A percentile compares a stretch with the other conserved stretches of the same genome.
Conservation (phyloP, 2,329 filamentous ascomycete genomes). For the Neofusicoccum ribis region DNA sequence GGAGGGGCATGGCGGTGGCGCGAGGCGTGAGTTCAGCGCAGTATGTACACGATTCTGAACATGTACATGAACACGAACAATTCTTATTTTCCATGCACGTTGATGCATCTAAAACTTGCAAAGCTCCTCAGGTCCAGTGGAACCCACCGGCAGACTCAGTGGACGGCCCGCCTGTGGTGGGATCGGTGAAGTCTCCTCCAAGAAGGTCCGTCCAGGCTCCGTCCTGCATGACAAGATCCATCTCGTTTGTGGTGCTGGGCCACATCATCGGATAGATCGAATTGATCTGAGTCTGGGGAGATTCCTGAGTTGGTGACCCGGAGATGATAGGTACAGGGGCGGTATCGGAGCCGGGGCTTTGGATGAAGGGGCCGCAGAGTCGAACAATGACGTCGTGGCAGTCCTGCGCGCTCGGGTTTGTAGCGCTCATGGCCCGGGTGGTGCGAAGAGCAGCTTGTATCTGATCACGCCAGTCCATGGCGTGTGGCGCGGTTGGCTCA, state of each 20-base stretch:
- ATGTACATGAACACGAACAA: no score
- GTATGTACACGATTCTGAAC: neutral
- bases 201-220: conserved; percentile 24
- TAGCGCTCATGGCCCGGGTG: conserved; percentile 38
- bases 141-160: neutral
- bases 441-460: conserved; percentile 41
- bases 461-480: conserved; percentile 45
- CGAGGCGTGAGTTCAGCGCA: neutral
- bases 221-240: conserved; percentile 25
- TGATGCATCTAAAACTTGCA: neutral
- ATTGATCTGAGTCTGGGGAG: conserved; percentile 25
- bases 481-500: conserved; percentile 38
- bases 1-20: neutral
- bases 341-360: conserved; percentile 4
- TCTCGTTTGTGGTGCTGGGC: conserved; percentile 24
- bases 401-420: conserved; percentile 45
- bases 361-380: conserved; percentile 37
- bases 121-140: neutral
- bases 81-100: neutral
- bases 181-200: neutral
- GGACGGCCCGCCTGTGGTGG: neutral
- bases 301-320: conserved; percentile 23
- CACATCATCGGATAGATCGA: conserved; percentile 26
- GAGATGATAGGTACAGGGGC: conserved; percentile 14
- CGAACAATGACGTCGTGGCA: conserved; percentile 45